These are phyloP conservation scores for Sanghuangporus weigelae DNA, from an alignment of 1,284 basidiomycete genomes.

Conservation along the genomic window DNA sequence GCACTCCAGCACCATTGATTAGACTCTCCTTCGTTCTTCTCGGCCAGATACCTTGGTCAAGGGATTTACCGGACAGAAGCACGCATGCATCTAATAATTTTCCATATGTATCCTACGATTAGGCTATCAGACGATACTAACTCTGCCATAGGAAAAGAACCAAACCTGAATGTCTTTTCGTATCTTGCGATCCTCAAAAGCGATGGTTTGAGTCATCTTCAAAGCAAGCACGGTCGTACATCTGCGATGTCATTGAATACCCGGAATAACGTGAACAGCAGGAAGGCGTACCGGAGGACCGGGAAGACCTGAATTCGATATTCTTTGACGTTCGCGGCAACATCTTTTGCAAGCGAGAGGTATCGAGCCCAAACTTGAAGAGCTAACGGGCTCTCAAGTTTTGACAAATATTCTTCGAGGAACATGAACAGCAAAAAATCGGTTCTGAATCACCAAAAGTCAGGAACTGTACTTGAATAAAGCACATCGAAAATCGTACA, in stretches of 20 bases:
- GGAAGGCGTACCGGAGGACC: constrained; percentile 56
- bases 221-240: constrained; percentile 78
- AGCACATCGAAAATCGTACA: constrained; percentile 41
- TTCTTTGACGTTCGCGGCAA: constrained; percentile 55
- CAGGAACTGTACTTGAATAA: not conserved
- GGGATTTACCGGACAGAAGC: constrained; percentile 65
- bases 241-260: constrained; percentile 33
- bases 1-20: constrained; percentile 65
- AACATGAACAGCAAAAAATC: constrained; percentile 76
- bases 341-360: constrained; percentile 76
- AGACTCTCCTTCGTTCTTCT: constrained; percentile 60
- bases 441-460: constrained; percentile 36
- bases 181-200: constrained; percentile 83
- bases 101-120: constrained; percentile 68
- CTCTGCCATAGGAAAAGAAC: constrained; percentile 1
- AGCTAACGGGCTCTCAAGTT: constrained; percentile 84
- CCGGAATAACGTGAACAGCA: constrained; percentile 46
- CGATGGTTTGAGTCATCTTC: constrained; percentile 83
- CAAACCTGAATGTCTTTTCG: constrained; percentile 85
- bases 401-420: constrained; percentile 81
- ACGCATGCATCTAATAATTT: constrained; percentile 84
- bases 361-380: constrained; percentile 88
- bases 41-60: constrained; percentile 78
- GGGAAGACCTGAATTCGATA: constrained; percentile 72
- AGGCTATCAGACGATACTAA: not conserved